Evolutionary conservation across 208 protist species (phyloP).

Genomic region (Leishmania tropica): DNA sequence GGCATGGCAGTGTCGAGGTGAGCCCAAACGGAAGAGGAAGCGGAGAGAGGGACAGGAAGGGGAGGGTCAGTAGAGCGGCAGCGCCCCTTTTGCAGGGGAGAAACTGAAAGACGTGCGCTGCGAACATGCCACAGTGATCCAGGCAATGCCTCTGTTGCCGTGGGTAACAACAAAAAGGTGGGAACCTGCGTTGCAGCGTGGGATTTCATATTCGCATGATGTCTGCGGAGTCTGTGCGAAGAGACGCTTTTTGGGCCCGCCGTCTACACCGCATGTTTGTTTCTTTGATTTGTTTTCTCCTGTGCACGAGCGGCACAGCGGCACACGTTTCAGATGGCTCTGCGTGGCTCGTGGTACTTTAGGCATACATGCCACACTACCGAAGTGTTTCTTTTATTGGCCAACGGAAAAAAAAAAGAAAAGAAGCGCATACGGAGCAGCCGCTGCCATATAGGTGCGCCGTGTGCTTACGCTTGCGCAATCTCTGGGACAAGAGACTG

Average conservation of each 20-base stretch:
- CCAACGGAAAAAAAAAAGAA: background rate
- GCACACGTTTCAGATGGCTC: too few species aligned
- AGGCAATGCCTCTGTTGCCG: background rate
- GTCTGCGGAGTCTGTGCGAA: background rate
- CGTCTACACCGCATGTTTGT: background rate
- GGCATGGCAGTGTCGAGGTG: background rate
- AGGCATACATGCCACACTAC: too few species aligned
- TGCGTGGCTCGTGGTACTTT: too few species aligned
- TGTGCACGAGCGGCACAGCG: too few species aligned
- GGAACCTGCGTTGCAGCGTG: background rate
- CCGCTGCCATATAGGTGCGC: background rate
- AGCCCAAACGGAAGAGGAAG: background rate
- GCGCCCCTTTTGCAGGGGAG: background rate
- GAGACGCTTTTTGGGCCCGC: background rate
- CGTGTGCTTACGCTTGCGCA: background rate
- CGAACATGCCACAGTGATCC: background rate
- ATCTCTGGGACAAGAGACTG: background rate
- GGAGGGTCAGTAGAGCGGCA: background rate
- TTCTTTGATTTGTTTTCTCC: too few species aligned
- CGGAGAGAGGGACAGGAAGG: background rate
- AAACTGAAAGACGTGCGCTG: background rate
- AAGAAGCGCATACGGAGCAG: background rate
- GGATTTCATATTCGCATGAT: background rate
- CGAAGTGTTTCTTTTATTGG: too few species aligned
- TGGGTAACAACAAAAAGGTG: background rate